Conservation (phyloP, 75 land plant species). For the Isoetes taiwanensis region DNA sequence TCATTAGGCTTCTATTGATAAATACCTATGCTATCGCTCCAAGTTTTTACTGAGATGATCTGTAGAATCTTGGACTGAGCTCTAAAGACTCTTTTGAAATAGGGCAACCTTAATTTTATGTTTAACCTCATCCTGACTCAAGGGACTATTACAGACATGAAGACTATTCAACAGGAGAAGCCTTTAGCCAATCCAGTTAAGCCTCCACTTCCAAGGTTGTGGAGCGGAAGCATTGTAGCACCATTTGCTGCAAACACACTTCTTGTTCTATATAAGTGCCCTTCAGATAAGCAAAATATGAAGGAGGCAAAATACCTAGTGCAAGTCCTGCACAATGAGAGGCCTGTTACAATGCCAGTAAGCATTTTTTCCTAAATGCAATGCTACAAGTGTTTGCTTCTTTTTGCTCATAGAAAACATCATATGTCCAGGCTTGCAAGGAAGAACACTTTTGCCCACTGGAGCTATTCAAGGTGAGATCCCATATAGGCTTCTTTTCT, state of each 20-base stretch:
- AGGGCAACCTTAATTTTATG: too few relatives aligned
- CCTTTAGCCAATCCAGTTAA: conserved; percentile 49
- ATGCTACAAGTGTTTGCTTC: too few relatives aligned
- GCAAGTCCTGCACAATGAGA: conserved; percentile 83
- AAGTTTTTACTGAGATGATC: too few relatives aligned
- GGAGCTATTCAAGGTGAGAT: too few relatives aligned
- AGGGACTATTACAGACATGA: conserved; percentile 33
- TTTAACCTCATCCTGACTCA: background rate
- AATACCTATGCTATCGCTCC: too few relatives aligned
- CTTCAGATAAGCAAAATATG: conserved; percentile 7
- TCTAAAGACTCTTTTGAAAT: too few relatives aligned
- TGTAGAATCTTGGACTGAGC: too few relatives aligned
- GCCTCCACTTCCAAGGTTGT: conserved; percentile 57
- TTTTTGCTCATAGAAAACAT: too few relatives aligned
- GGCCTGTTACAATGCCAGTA: conserved; percentile 72
- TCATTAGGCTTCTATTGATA: too few relatives aligned
- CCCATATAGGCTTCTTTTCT: too few relatives aligned
- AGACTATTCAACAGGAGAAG: conserved; percentile 44
- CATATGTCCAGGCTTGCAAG: too few relatives aligned
- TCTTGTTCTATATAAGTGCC: conserved; percentile 71
- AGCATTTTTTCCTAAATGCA: background rate
- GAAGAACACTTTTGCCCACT: too few relatives aligned
- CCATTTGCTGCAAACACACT: conserved; percentile 89
- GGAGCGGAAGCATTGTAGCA: conserved; percentile 72
- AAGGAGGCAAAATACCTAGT: conserved; percentile 34